Percentiles rank a stretch among this genome's conserved stretches.
phyloP scores from a whole-genome alignment of 139 green algal species.

The Diplosphaera chodatii region DNA sequence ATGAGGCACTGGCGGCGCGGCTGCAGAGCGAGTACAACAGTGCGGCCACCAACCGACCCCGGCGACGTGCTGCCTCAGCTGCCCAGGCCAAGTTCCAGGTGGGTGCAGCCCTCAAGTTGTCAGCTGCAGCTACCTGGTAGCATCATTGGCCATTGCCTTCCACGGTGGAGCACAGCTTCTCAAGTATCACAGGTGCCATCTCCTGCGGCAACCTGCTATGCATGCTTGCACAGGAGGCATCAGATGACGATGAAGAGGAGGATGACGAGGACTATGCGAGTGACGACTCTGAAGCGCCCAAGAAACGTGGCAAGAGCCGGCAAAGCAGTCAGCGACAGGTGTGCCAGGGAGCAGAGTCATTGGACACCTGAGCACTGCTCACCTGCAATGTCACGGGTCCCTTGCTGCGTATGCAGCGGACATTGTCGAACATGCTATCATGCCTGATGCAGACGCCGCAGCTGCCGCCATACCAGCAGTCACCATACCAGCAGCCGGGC shows the following conservation, averaged over 20 bases:
- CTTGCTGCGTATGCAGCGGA: too few species aligned
- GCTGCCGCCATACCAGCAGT: not conserved
- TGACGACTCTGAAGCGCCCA: not conserved
- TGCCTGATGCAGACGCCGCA: not conserved
- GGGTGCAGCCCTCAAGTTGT: too few species aligned
- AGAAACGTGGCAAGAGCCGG: not conserved
- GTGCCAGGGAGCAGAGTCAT: too few species aligned
- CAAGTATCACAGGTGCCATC: too few species aligned
- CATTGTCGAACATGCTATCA: too few species aligned
- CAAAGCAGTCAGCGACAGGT: not conserved
- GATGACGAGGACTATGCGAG: conserved; percentile 1
- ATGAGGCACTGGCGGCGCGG: not conserved
- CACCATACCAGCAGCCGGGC: not conserved
- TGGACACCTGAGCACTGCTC: too few species aligned
- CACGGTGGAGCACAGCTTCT: not conserved
- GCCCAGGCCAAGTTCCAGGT: not conserved
- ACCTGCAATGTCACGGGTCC: too few species aligned
- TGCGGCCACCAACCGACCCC: not conserved
- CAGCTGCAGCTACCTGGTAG: too few species aligned
- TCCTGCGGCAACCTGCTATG: too few species aligned
- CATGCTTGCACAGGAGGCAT: not conserved
- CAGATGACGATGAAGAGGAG: conserved; percentile 4
- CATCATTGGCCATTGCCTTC: too few species aligned
- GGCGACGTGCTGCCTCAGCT: not conserved
- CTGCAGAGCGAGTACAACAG: conserved; percentile 3